Percentiles rank a stretch among this genome's conserved stretches.
phyloP scores from a whole-genome alignment of 192 early-diverging fungal species.

The Entomortierella parvispora region DNA sequence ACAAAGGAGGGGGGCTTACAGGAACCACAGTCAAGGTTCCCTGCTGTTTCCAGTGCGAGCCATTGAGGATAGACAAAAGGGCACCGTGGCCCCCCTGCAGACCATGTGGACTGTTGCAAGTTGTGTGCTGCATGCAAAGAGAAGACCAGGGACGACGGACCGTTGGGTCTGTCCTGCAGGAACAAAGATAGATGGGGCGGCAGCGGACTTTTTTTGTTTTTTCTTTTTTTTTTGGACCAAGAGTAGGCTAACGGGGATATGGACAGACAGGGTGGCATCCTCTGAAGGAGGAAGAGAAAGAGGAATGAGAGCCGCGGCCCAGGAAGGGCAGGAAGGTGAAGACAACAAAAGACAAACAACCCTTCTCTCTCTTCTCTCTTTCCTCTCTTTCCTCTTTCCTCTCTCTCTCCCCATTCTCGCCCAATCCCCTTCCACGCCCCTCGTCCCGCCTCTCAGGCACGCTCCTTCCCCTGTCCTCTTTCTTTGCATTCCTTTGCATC shows the following conservation, averaged over 20 bases:
- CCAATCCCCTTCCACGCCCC: neutral
- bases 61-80: no score
- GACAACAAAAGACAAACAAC: neutral
- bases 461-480: neutral
- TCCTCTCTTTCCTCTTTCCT: neutral
- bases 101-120: no score
- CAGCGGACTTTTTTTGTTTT: no score
- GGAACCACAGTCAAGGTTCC: no score
- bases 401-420: neutral
- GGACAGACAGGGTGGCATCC: neutral
- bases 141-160: no score
- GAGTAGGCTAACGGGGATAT: neutral
- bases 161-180: no score
- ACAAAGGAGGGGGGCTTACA: no score
- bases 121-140: no score
- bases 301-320: neutral
- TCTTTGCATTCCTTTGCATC: neutral
- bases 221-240: neutral
- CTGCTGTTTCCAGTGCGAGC: no score
- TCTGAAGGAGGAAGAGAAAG: neutral
- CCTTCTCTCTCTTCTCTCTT: neutral
- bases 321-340: neutral
- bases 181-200: no score
- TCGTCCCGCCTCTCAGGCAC: neutral
- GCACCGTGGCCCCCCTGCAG: no score